Base-by-base conservation (phyloP, 179 eudicot genomes). In the Silene noctiflora region DNA sequence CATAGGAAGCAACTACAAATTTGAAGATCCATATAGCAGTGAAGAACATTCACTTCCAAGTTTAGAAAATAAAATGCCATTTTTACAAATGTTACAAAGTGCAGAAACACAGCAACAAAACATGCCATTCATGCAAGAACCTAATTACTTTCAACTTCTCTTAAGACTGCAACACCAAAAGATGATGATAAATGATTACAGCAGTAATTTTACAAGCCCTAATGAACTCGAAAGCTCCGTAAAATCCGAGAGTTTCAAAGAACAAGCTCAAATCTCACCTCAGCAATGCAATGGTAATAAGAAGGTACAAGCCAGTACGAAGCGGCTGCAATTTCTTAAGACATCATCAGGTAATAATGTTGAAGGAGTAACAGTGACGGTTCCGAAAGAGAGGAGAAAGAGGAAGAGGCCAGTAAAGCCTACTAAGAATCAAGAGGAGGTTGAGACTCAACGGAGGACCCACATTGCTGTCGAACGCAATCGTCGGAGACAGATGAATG, bases 401-500 rank as follows among this genome's bases (percentile, higher is more conserved):
- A 79, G 88, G 63, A 83, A 83, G 67, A 73, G 88, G 44, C 21
- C 78, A 11, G 53, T 22, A n/a, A 78, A 73, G 62, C 70, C 76
- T 5, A 73, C 58, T 7, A 85, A 83, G 78, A 85, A 85, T 71
- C 81, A 78, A 62, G 81, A 83, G 53, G 84, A 85, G n/a, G 84
- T 85, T 12, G 88, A 85, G 78, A 85, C 33, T 17, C 88, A 85
- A 71, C 71, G 88, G 29, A 85, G 79, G 86, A 83, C 86, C 5
- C 88, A 85, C 84, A 85, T 85, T 81, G 86, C 88, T 3, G 88
- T 85, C 4, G 88, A 85, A 25, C 81, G 88, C n/a, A 85, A 85
- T 59, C 86, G 88, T 14, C 79, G 88, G 11, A 70, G 84, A 1
- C 88, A 83, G 16, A 85, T 85, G 88, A 85, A 85, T 75, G 83